Evolutionary conservation across 2,329 filamentous ascomycete genomes (phyloP).

Genomic region (Colletotrichum aenigma): DNA sequence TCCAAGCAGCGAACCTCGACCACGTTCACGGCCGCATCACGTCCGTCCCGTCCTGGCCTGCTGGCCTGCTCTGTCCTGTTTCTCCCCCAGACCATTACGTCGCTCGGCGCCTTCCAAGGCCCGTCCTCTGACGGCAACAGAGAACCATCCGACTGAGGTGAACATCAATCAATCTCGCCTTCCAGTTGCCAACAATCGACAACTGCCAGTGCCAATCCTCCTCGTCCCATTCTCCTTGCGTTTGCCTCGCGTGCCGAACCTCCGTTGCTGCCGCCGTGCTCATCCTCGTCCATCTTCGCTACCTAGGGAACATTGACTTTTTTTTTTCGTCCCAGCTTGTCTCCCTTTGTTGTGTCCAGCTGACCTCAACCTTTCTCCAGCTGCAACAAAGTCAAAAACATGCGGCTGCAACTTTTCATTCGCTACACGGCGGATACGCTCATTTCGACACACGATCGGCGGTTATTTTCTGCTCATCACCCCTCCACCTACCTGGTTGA

Average conservation of each 20-base stretch:
- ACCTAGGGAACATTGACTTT: not conserved
- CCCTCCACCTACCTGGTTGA: conserved; percentile 5
- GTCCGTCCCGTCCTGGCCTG: not conserved
- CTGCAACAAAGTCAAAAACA: conserved; percentile 19
- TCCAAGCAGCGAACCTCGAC: not conserved
- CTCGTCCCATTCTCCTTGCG: not conserved
- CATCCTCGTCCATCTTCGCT: not conserved
- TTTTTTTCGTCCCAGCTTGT: conserved; percentile 3
- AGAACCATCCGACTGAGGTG: not conserved
- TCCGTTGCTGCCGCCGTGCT: not conserved
- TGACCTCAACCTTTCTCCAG: conserved; percentile 17
- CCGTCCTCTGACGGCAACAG: not conserved
- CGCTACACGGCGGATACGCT: not conserved
- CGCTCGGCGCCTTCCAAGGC: not conserved
- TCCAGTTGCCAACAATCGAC: not conserved
- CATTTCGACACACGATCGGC: conserved; percentile 13
- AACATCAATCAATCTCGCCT: not conserved
- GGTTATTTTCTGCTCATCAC: conserved; percentile 7
- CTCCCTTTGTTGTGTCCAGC: conserved; percentile 9
- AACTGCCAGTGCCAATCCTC: not conserved
- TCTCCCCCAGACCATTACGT: not conserved
- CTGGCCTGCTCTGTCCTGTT: not conserved
- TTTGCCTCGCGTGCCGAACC: conserved; percentile 10
- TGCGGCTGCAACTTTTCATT: not conserved
- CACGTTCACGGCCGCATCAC: not conserved